Evolutionary conservation across 1,284 basidiomycete genomes (phyloP).

Genomic region (Ceratobasidium sp.): DNA sequence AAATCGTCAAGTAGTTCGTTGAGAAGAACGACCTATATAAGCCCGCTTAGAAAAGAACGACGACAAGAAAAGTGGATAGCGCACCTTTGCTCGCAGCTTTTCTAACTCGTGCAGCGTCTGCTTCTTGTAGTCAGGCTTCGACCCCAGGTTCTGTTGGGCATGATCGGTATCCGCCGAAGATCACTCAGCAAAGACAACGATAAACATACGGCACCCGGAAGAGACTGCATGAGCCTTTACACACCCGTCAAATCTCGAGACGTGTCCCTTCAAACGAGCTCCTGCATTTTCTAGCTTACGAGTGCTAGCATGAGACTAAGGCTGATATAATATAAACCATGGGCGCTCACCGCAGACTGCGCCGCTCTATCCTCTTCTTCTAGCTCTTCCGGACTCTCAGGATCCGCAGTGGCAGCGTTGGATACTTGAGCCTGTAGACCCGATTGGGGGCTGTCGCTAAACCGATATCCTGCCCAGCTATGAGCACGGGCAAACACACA

Average conservation of each 20-base stretch:
- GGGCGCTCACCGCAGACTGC: conserved; percentile 78
- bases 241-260: conserved; percentile 95
- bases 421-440: conserved; percentile 53
- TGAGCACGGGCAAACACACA: neutral
- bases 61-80: neutral
- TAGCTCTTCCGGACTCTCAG: conserved; percentile 96
- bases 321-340: neutral
- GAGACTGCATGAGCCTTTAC: conserved; percentile 97
- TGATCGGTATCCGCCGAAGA: neutral
- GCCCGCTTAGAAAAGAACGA: neutral
- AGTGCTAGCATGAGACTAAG: neutral
- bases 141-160: conserved; percentile 80
- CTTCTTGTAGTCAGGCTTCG: conserved; percentile 91
- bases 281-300: conserved; percentile 84
- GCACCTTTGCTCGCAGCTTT: conserved; percentile 88
- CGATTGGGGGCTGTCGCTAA: conserved; percentile 71
- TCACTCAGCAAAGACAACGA: neutral
- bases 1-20: conserved; percentile 98
- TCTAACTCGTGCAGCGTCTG: conserved; percentile 93
- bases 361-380: conserved; percentile 91
- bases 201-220: conserved; percentile 82
- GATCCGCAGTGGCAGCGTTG: conserved; percentile 68
- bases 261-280: conserved; percentile 92
- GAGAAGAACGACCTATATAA: conserved; percentile 77
- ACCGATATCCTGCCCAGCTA: conserved; percentile 77